These are phyloP conservation scores for Orychophragmus violaceus DNA, from an alignment of 345 rosid species.

Conservation along the genomic window DNA sequence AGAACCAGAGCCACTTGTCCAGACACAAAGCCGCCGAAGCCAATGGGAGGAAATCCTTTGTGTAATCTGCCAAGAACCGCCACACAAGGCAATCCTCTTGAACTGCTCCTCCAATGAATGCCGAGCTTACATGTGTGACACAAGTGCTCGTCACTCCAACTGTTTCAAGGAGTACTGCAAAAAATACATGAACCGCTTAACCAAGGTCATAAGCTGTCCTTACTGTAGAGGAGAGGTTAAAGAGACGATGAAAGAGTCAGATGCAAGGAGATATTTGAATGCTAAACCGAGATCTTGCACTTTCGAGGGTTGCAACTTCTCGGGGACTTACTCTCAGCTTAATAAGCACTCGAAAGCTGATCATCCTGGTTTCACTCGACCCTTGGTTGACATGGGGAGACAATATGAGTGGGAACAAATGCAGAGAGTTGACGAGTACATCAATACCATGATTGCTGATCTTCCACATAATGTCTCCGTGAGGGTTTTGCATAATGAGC, in stretches of 20 bases:
- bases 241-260: constrained; percentile 65
- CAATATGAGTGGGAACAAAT: constrained; percentile 47
- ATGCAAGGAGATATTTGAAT: constrained; percentile 60
- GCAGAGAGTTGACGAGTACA: constrained; percentile 23
- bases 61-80: constrained; percentile 81
- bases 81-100: constrained; percentile 86
- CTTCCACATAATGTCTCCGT: neutral
- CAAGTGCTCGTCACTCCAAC: constrained; percentile 79
- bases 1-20: neutral
- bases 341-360: constrained; percentile 58
- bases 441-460: constrained; percentile 20
- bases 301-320: constrained; percentile 61
- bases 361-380: constrained; percentile 58
- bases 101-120: constrained; percentile 81
- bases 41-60: constrained; percentile 78
- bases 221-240: constrained; percentile 79
- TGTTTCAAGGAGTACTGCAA: constrained; percentile 74
- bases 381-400: constrained; percentile 46
- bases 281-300: constrained; percentile 59
- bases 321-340: constrained; percentile 64
- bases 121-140: constrained; percentile 91
- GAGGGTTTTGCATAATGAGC: neutral
- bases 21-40: neutral
- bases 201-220: constrained; percentile 58
- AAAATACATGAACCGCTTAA: constrained; percentile 41